Evolutionary conservation across 306 rosid species (phyloP), one percentile per base, ranked within the genome.

Genomic region (Dryas octopetala): DNA sequence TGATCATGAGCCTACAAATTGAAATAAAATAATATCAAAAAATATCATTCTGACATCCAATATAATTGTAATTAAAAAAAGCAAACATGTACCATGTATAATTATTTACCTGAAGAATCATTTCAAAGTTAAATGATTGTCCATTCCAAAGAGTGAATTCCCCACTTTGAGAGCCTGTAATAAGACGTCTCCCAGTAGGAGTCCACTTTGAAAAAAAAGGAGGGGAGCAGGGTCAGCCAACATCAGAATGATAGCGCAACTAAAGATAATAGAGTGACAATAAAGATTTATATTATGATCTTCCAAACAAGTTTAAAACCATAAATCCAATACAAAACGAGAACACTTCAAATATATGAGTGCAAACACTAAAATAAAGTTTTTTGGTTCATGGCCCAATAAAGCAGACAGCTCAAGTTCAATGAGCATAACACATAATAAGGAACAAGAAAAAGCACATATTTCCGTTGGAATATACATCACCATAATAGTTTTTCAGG

Each of bases 111-210:
- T 92, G 99, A 90, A 95, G 97, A 80, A 95, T 95, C 97, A 95
- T 90, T 85, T 95, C 99, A 76, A 95, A 95, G 86, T 95, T 95
- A 87, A 95, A 95, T 60, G 99, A 92, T 69, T 92, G 99, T 11
- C 99, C 99, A 89, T 95, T 95, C 99, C 97, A 95, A 75, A 95
- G 93, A 76, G 99, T 95, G 80, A 95, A 95, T 83, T 95, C 99
- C 67, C 99, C 99, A 79, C 96, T 92, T 80, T 95, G 99, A 63
- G 97, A 95, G 70, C 99, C 99, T 5, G 99, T 95, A 65, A 95
- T 95, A 80, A 95, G 97, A 64, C 97, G 99, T 71, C 99, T 89
- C 67, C 99, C 99, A 1, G 99, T 85, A 19, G 99, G 99, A 81
- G 99, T 92, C 99, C 99, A 95, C 99, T 95, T 76, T 65, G 70